Evolutionary conservation across 306 rosid genomes (phyloP), one percentile per base, ranked within the genome.

Genomic region (Purshia tridentata): DNA sequence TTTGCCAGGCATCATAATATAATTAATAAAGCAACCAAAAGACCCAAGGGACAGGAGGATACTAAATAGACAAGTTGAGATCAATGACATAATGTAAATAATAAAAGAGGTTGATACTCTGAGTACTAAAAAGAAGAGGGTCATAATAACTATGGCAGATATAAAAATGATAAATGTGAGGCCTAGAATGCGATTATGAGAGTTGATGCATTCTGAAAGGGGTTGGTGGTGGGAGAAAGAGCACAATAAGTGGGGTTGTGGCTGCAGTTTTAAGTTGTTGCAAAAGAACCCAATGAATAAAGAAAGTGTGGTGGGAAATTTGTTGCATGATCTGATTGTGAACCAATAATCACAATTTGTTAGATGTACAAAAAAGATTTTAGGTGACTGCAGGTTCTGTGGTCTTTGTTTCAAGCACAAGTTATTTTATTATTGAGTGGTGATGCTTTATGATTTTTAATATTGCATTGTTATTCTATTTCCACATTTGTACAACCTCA

Each of bases 201-300:
- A 70, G 10, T 62, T 50, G 53, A 62, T 51, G 51, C 68, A 20
- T 48, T 49, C 8, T n/a, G 39, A 9, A 49, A 29, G 47, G 65
- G 77, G 20, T 67, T 67, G 72, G 72, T 67, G 57, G 29, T 44
- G 18, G 56, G 57, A 20, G 72, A 67, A 44, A 3, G 3, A 11
- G 11, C 18, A 4, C 60, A 58, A 13, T 6, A 35, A 59, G 66
- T 61, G 47, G 8, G 47, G 22, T 9, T 55, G 75, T 71, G 75
- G 75, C 55, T 44, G 55, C 55, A 16, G 44, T 44, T 22, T 3
- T 46, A 15, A 71, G 65, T 53, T 39, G 72, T 54, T 22, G 66
- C 55, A 71, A 56, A 65, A 56, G 22, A 8, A 48, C 42, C 75
- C 54, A 42, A 70, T 56, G 23, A 15, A 56, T 29, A 29, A 40